These are phyloP conservation scores for Puccinia hordei DNA, from an alignment of 1,284 basidiomycete species.

Conservation along the genomic window DNA sequence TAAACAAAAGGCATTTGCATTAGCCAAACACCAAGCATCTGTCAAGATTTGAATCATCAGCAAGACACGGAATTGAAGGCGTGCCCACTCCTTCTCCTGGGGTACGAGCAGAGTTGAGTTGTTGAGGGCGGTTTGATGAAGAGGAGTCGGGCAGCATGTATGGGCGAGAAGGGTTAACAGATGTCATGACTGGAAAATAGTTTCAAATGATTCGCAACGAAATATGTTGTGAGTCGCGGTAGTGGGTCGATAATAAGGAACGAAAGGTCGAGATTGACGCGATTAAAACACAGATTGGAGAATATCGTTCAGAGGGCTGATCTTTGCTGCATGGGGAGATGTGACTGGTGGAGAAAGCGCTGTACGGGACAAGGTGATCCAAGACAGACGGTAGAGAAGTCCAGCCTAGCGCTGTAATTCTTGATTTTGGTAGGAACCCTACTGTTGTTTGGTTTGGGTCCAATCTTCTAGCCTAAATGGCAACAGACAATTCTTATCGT, in stretches of 20 bases:
- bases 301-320: not conserved
- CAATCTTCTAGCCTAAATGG: not conserved
- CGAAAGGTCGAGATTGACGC: not conserved
- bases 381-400: not conserved
- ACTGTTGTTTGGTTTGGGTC: not conserved
- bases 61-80: not conserved
- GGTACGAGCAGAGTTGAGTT: constrained; percentile 28
- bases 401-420: not conserved
- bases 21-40: not conserved
- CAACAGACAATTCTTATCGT: not conserved
- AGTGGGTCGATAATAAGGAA: not conserved
- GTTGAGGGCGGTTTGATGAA: constrained; percentile 18
- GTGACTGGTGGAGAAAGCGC: not conserved
- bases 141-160: constrained; percentile 11
- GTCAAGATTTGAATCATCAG: not conserved
- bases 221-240: not conserved
- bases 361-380: not conserved
- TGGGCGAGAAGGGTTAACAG: not conserved
- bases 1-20: not conserved
- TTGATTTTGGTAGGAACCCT: constrained; percentile 1
- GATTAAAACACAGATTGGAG: not conserved
- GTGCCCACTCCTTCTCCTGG: constrained; percentile 44
- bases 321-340: not conserved
- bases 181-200: not conserved
- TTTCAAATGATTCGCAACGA: not conserved